Percentiles rank a stretch among this genome's conserved stretches.
Conservation (phyloP, 2,329 filamentous ascomycete species). For the Arthrobotrys entomopaga region DNA sequence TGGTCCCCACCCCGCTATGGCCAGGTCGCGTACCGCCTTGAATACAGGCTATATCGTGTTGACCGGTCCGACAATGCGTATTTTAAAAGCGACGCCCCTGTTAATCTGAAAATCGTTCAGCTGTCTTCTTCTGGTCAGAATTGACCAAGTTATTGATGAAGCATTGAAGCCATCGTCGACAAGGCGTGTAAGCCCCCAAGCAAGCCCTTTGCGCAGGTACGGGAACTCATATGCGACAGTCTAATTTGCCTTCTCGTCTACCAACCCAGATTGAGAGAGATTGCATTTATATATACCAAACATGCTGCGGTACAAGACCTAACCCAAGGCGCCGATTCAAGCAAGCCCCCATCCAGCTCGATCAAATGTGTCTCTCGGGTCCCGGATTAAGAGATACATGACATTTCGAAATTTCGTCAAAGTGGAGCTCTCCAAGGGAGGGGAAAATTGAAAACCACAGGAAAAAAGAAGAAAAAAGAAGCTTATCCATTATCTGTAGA, state of each 20-base stretch:
- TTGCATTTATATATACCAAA: conserved; percentile 52
- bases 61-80: conserved; percentile 54
- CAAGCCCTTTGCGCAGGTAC: conserved; percentile 49
- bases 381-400: conserved; percentile 13
- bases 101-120: conserved; percentile 40
- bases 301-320: conserved; percentile 42
- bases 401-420: conserved; percentile 7
- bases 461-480: conserved; percentile 2
- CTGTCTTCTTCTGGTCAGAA: conserved; percentile 1
- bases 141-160: neutral
- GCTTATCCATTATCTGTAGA: conserved; percentile 10
- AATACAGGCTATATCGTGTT: conserved; percentile 53
- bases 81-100: conserved; percentile 47
- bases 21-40: conserved; percentile 43
- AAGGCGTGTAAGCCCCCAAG: neutral
- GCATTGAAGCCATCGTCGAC: conserved; percentile 24
- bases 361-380: conserved; percentile 10
- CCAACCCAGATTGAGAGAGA: conserved; percentile 26
- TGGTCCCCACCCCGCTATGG: conserved; percentile 36
- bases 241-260: conserved; percentile 2
- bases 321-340: conserved; percentile 31
- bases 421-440: conserved; percentile 40
- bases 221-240: conserved; percentile 33
- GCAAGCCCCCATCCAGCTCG: conserved; percentile 14
- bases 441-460: neutral